phyloP scores from a whole-genome alignment of 148 eudicot species.

The Rhododendron simsii region DNA sequence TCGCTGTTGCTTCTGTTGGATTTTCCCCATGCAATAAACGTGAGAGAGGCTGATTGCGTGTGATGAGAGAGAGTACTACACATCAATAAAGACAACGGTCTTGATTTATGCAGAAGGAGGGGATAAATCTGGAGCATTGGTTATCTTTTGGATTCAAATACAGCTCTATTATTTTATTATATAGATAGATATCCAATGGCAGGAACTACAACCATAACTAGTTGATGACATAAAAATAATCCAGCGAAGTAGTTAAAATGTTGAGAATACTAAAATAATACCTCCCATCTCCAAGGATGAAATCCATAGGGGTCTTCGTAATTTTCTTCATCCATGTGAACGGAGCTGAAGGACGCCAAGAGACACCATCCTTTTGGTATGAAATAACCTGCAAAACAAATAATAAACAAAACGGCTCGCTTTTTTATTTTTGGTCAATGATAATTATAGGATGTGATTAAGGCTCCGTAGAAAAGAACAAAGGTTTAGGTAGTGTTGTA shows the following conservation, averaged over 20 bases:
- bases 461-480: neutral
- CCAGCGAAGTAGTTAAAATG: neutral
- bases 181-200: too few species aligned
- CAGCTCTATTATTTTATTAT: too few species aligned
- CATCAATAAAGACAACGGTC: too few species aligned
- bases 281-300: slow-evolving; percentile 98
- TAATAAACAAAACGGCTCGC: neutral
- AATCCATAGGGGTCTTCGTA: slow-evolving; percentile 76
- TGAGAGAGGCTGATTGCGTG: too few species aligned
- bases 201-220: too few species aligned
- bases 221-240: too few species aligned
- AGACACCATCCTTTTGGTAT: slow-evolving; percentile 92
- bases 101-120: too few species aligned
- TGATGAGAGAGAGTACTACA: too few species aligned
- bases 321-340: slow-evolving; percentile 84
- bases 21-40: too few species aligned
- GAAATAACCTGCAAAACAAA: slow-evolving; percentile 47
- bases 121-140: too few species aligned
- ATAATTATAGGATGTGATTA: neutral
- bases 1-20: too few species aligned
- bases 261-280: slow-evolving; percentile 9
- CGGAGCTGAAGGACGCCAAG: slow-evolving; percentile 79
- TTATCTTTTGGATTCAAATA: too few species aligned
- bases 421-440: neutral
- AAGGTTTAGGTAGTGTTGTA: neutral